These are phyloP conservation scores for Cryphonectria radicalis DNA, from an alignment of 2,329 filamentous ascomycete species.

Conservation along the genomic window DNA sequence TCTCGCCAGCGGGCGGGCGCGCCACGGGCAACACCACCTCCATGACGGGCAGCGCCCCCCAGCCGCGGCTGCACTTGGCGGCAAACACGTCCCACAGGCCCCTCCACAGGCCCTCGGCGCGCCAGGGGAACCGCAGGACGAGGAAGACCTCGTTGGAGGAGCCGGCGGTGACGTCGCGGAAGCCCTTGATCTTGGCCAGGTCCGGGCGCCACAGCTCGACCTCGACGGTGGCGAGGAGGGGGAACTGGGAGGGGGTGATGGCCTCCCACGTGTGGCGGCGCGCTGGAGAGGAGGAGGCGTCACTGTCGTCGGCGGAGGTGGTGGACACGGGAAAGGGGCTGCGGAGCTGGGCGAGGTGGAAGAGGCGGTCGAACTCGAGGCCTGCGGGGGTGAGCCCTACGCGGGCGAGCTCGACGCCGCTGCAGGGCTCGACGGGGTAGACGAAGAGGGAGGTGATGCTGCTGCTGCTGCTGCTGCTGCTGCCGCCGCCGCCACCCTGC, in stretches of 20 bases:
- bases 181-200: constrained; percentile 55
- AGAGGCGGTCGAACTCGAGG: constrained; percentile 79
- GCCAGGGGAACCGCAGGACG: constrained; percentile 69
- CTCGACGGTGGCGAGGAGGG: constrained; percentile 71
- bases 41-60: constrained; percentile 58
- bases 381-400: constrained; percentile 70
- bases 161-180: constrained; percentile 49
- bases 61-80: constrained; percentile 56
- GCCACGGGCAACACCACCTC: constrained; percentile 70
- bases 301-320: constrained; percentile 37
- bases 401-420: constrained; percentile 71
- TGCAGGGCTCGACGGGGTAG: constrained; percentile 84
- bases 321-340: constrained; percentile 50
- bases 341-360: constrained; percentile 75
- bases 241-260: constrained; percentile 71
- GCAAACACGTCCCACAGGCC: constrained; percentile 45
- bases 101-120: constrained; percentile 53
- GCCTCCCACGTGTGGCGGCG: constrained; percentile 67
- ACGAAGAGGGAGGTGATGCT: constrained; percentile 69
- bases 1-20: constrained; percentile 61
- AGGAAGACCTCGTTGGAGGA: constrained; percentile 60
- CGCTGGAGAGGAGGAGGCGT: constrained; percentile 38
- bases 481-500: constrained; percentile 10
- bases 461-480: neutral
- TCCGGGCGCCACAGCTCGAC: constrained; percentile 74